These are phyloP conservation scores for Psidium guajava DNA, from an alignment of 345 rosid species.

Conservation along the genomic window DNA sequence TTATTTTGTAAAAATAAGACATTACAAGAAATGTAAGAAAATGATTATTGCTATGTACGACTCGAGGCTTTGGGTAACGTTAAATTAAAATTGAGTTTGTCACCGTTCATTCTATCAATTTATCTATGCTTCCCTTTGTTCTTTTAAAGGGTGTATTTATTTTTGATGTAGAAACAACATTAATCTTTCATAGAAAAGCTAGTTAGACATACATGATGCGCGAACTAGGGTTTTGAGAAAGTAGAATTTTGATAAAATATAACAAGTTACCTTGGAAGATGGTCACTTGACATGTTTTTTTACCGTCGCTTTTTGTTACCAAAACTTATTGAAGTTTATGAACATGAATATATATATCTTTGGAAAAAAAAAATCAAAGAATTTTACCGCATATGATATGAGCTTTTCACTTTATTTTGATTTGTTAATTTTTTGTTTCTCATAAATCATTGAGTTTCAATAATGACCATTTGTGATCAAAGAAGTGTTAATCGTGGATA, in stretches of 20 bases:
- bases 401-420: not conserved
- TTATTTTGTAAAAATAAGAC: not conserved
- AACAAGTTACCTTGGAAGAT: not conserved
- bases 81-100: not conserved
- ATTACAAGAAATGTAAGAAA: not conserved
- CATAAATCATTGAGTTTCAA: not conserved
- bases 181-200: rapidly evolving
- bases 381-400: rapidly evolving
- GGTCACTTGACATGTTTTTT: not conserved
- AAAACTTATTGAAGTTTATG: not conserved
- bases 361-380: not conserved
- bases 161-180: not conserved
- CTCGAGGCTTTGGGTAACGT: not conserved
- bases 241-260: not conserved
- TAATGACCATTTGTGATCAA: not conserved
- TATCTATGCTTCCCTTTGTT: not conserved
- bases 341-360: not conserved
- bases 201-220: not conserved
- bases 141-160: not conserved
- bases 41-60: not conserved
- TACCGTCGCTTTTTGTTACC: not conserved
- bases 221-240: not conserved
- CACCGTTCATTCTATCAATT: not conserved
- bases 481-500: not conserved
- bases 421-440: not conserved